Evolutionary conservation across 2,329 filamentous ascomycete species (phyloP), one percentile per base, ranked within the genome.

Genomic region (Thielaviopsis musarum): DNA sequence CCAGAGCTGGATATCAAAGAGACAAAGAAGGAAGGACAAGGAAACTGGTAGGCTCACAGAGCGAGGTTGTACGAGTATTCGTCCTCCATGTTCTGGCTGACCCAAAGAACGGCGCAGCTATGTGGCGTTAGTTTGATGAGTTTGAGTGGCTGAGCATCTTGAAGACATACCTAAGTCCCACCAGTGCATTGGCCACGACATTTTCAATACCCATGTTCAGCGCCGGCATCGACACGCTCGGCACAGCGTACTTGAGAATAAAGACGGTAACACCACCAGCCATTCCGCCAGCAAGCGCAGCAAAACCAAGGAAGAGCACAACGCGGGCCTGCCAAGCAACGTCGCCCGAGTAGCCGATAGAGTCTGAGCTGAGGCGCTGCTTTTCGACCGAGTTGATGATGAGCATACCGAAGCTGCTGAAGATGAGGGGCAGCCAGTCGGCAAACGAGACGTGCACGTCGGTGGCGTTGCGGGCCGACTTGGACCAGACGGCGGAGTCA

Each of bases 361-460:
- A 78, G 71, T 86, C 81, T 65, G 78, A 75, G 65, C 79, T 80
- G 63, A 85, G 75, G 58, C 82, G 78, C 62, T 80, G 74, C 71
- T 85, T 84, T 72, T 85, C 81, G 64, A 84, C 81, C 65, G 76
- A 80, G 75, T 85, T 85, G 74, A 85, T 85, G 69, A 85, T 84
- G 61, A 85, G 75, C 81, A 85, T 85, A 63, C 83, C 82, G 63
- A 85, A 74, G 63, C 77, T 76, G 64, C 77, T 81, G 73, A 84
- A 85, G 69, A 85, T 77, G 64, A 85, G 76, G 57, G 82, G 82
- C 64, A 85, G 77, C 82, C 82, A 85, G 77, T 85, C 82, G 70
- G 84, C 75, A 66, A 84, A 86, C 64, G 74, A 81, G 66, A 86
- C 75, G 72, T 85, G 82, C 45, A 74, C 65, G 61, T 80, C 72